Evolutionary conservation across 768 basidiomycete genomes (phyloP).

Genomic region (Podaxis carcinomalis): DNA sequence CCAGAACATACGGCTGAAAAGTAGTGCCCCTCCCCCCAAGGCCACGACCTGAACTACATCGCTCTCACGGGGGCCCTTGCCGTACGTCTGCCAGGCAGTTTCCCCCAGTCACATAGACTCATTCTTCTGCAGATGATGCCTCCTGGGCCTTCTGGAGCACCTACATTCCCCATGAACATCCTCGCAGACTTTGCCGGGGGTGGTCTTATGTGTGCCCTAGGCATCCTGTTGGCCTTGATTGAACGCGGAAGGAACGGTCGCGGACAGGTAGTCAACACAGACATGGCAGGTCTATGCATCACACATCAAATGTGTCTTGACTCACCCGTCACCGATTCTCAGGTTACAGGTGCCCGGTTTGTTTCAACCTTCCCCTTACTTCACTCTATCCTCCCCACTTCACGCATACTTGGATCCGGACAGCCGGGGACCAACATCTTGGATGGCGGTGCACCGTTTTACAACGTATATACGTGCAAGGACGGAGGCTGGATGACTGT

Average conservation of each 20-base stretch:
- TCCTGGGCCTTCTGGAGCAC: conserved; percentile 59
- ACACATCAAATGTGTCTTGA: background rate
- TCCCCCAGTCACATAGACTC: background rate
- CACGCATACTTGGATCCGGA: conserved; percentile 30
- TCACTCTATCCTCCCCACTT: conserved; percentile 30
- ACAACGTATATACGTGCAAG: conserved; percentile 67
- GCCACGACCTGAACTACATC: conserved; percentile 84
- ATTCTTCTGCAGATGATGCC: conserved; percentile 39
- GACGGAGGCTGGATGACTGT: conserved; percentile 76
- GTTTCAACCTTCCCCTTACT: conserved; percentile 69
- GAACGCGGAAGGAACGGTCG: conserved; percentile 60
- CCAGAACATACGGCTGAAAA: background rate
- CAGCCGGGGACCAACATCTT: conserved; percentile 56
- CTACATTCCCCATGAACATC: conserved; percentile 69
- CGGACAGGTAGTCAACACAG: conserved; percentile 70
- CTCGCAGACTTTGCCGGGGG: conserved; percentile 84
- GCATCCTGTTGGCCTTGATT: conserved; percentile 71
- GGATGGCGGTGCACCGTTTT: conserved; percentile 79
- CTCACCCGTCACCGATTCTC: background rate
- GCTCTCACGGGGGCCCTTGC: conserved; percentile 74
- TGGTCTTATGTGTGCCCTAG: conserved; percentile 65
- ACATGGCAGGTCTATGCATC: conserved; percentile 56
- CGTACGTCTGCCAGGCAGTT: conserved; percentile 28
- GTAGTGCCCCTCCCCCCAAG: conserved; percentile 24
- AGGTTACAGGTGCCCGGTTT: conserved; percentile 82